Base-by-base conservation (phyloP, 352 stramenopile genomes). In the Globisporangium yorkense region DNA sequence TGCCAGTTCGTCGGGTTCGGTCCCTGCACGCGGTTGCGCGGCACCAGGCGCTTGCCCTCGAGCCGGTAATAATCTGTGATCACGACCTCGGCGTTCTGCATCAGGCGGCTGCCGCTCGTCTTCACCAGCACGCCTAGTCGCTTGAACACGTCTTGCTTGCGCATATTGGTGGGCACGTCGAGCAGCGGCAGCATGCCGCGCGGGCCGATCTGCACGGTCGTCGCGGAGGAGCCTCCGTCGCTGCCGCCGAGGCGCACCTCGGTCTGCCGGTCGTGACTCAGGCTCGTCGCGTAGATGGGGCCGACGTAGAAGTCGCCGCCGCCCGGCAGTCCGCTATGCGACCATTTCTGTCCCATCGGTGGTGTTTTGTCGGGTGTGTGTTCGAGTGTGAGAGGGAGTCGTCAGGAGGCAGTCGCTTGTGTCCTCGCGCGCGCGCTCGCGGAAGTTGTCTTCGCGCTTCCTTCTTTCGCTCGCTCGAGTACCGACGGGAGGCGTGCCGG, bases 261-360 rank as follows among this genome's bases (percentile, higher is more conserved):
- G 12, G 84, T 94, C 68, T 92, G 81, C 21, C 84, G 82, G 62
- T 94, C 84, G 63, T 94, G 81, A 56, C 84, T 94, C 46, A 94
- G 67, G 45, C 79, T 90, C 40, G 82, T 92, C 10, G 82, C 84
- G 80, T 92, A 91, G 59, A 89, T 88, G 9, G 81, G 84, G 7
- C 80, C 80, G 16, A 88, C 77, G 63, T 92, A 92, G 52, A 90
- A 94, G 62, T 92, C 83, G 15, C 76, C 82, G 51, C 79, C 72
- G 51, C 76, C 76, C 6, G 72, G 68, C 47, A 88, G 70, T 45
- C 76, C 73, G 51, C 75, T 89, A 47, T 71, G 74, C 33, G 81
- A 88, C 53, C 61, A 68, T 51, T 67, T 67, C 68, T 91, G 81
- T 15, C 81, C 81, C 81, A 91, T 91, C 37, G 21, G 44, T 20